Evolutionary conservation across 768 basidiomycete species (phyloP).

Genomic region (Lactifluus subvellereus): DNA sequence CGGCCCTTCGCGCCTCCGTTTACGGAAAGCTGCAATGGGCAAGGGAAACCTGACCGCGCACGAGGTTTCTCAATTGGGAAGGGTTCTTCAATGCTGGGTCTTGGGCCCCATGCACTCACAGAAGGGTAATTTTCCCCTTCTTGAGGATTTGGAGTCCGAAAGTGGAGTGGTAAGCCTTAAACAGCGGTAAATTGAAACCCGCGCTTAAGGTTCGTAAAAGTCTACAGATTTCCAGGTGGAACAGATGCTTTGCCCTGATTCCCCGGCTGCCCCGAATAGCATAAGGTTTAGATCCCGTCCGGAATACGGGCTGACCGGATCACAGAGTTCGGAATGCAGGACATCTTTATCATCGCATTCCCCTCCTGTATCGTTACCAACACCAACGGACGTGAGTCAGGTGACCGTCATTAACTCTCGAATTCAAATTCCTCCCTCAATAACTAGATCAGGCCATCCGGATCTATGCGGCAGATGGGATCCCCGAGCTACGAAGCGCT

Average conservation of each 20-base stretch:
- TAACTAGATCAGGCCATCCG: slow-evolving; percentile 5
- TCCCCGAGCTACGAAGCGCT: slow-evolving; percentile 22
- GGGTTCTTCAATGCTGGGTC: slow-evolving; percentile 31
- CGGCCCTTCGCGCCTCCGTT: slow-evolving; percentile 40
- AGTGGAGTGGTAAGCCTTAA: slow-evolving; percentile 8
- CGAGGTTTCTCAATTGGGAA: slow-evolving; percentile 37
- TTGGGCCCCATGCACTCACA: slow-evolving; percentile 21
- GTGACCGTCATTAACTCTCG: background rate
- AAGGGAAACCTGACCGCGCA: slow-evolving; percentile 36
- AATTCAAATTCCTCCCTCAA: background rate
- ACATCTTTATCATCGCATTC: background rate
- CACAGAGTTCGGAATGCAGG: background rate
- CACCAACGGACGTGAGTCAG: slow-evolving; percentile 9
- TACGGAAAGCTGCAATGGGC: slow-evolving; percentile 33
- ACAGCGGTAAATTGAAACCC: background rate
- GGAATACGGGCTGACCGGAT: background rate
- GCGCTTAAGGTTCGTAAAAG: slow-evolving; percentile 1
- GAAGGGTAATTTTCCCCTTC: background rate
- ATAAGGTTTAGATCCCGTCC: background rate
- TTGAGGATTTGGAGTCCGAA: slow-evolving; percentile 14
- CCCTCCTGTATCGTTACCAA: background rate
- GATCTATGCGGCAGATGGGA: slow-evolving; percentile 9
- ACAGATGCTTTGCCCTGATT: background rate
- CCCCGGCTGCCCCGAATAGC: background rate
- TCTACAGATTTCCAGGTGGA: slow-evolving; percentile 11